Percentiles rank a stretch among this genome's conserved stretches.
phyloP scores from a whole-genome alignment of 352 stramenopile species.

The Stramenopiles sp. region DNA sequence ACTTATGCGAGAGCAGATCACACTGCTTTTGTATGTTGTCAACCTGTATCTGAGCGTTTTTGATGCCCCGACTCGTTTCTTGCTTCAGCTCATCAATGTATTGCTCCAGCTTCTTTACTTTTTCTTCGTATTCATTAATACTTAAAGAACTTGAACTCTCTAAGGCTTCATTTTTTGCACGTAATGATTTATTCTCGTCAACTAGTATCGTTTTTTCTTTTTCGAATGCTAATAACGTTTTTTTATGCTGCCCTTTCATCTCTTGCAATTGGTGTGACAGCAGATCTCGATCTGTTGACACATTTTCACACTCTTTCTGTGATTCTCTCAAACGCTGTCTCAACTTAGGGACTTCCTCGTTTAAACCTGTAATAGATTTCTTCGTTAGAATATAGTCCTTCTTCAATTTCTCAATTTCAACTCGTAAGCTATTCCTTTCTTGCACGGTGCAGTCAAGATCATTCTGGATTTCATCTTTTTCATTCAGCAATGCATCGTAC shows the following conservation, averaged over 20 bases:
- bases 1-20: background rate
- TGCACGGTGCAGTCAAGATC: background rate
- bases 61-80: background rate
- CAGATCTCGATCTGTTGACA: background rate
- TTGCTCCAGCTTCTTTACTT: background rate
- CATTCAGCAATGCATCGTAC: background rate
- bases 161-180: background rate
- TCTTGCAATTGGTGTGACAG: background rate
- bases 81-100: background rate
- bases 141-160: background rate
- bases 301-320: background rate
- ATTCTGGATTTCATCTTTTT: background rate
- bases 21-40: background rate
- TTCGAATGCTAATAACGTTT: background rate
- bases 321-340: background rate
- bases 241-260: background rate
- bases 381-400: background rate
- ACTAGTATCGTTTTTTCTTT: background rate
- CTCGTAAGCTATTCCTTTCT: background rate
- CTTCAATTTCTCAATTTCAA: background rate
- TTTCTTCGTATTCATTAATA: slow-evolving; percentile 2
- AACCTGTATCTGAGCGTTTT: slow-evolving; percentile 10
- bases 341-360: background rate
- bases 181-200: background rate
- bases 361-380: background rate